Base-by-base conservation (phyloP, 192 early-diverging fungal genomes). In the Coemansia sp. region DNA sequence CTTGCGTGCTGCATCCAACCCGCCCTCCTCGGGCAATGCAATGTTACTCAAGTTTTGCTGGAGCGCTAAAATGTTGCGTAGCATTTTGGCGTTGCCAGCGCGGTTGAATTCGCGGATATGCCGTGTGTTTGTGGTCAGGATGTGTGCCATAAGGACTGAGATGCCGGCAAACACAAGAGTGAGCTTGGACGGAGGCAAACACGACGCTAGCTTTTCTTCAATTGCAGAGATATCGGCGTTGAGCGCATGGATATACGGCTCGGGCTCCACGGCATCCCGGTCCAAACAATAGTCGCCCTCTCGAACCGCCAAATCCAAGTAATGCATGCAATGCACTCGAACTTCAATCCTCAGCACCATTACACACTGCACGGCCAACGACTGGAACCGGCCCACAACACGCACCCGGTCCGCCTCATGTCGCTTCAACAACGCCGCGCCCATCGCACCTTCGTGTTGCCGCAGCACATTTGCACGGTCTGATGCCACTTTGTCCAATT, bases 21-120 rank as follows among this genome's bases (percentile, higher is more conserved):
- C 84, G 44, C 84, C 83, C 46, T 88, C 84, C 56, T 86, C 84
- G 5, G 85, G 75, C 46, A 81, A 62, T 4, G 85, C 76, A 74
- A 94, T 86, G 70, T 92, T 94, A 21, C 85, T 92, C 21, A 96
- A 70, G 67, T 93, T 92, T 66, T 96, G 94, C 51, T 95, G 93
- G 44, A 95, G 72, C 8, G 93, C 89, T 12, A 89, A 80, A 6
- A 95, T 86, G 60, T 95, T 95, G 60, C 90, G 86, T 4, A 87
- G 72, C 82, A 96, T 88, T 71, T 92, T 92, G 56, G 68, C 73
- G 8, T 84, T 87, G 48, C 92, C 94, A 11, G 84, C 83, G 8
- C 28, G 54, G 76, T 92, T 93, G 25, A 86, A 71, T 46, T 85
- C 76, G 60, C 84, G 86, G 53, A 93, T 84, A 56, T 89, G 84